These are phyloP conservation scores for Puccinia polysora DNA, from an alignment of 1,284 basidiomycete genomes.

Conservation along the genomic window DNA sequence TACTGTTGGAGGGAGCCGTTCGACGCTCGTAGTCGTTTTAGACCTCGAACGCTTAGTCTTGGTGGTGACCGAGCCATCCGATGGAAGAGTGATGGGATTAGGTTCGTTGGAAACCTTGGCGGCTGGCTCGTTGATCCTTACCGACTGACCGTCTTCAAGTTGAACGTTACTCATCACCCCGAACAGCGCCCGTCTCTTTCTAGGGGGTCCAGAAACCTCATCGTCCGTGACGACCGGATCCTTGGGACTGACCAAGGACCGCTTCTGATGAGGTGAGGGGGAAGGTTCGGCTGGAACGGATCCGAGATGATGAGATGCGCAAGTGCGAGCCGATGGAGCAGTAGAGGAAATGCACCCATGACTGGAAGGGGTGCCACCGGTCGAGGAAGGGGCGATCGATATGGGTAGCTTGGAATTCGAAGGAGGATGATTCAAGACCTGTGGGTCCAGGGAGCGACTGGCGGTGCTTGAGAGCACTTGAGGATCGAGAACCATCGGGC, in stretches of 20 bases:
- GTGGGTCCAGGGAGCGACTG: slow-evolving; percentile 8
- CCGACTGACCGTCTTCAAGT: too few species aligned
- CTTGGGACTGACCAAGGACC: slow-evolving; percentile 8
- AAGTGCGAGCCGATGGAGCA: slow-evolving; percentile 1
- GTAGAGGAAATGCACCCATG: neutral
- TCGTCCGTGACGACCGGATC: slow-evolving; percentile 9
- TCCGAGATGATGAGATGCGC: neutral
- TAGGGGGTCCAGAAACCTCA: slow-evolving; percentile 17
- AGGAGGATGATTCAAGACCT: neutral
- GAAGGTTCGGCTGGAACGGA: neutral
- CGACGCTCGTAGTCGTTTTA: slow-evolving; percentile 21
- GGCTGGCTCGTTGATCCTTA: neutral
- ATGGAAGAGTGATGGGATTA: neutral
- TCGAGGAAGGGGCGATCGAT: neutral
- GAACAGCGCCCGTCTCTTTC: slow-evolving; percentile 32
- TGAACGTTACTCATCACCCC: too few species aligned
- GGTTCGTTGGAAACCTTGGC: neutral
- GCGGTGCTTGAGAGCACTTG: slow-evolving; percentile 23
- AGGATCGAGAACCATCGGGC: slow-evolving; percentile 20
- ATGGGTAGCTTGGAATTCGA: neutral
- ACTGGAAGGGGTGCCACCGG: slow-evolving; percentile 6
- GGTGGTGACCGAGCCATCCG: slow-evolving; percentile 22
- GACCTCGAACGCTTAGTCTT: slow-evolving; percentile 30
- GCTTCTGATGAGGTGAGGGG: slow-evolving; percentile 17
- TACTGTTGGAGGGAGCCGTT: slow-evolving; percentile 14